phyloP scores from a whole-genome alignment of 2,329 filamentous ascomycete species.

The Neonectria faginata region DNA sequence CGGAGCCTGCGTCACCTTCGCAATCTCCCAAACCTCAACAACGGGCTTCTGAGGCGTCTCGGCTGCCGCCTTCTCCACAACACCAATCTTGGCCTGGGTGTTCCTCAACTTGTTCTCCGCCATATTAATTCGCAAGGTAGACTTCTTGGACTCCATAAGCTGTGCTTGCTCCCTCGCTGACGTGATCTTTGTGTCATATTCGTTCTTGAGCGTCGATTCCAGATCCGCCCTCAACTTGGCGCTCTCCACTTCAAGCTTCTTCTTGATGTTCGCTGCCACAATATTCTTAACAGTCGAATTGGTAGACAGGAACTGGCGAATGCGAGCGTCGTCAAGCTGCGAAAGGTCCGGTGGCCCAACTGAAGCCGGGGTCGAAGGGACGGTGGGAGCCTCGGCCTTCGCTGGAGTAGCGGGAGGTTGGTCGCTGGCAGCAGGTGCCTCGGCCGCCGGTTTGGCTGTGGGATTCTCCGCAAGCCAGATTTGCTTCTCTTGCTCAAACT shows the following conservation, averaged over 20 bases:
- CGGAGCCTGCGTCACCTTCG: conserved; percentile 65
- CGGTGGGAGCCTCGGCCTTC: conserved; percentile 51
- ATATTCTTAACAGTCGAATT: conserved; percentile 70
- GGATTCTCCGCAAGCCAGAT: conserved; percentile 69
- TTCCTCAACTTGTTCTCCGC: conserved; percentile 74
- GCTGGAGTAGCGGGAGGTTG: conserved; percentile 53
- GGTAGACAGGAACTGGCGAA: conserved; percentile 67
- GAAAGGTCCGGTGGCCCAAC: conserved; percentile 56
- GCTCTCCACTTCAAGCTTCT: conserved; percentile 75
- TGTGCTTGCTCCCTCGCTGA: conserved; percentile 73
- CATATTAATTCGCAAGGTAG: conserved; percentile 81
- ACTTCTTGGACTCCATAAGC: conserved; percentile 80
- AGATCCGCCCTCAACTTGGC: conserved; percentile 69
- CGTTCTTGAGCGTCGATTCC: conserved; percentile 60
- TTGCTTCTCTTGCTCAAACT: conserved; percentile 72
- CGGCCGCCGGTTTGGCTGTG: conserved; percentile 41
- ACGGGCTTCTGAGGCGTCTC: conserved; percentile 89
- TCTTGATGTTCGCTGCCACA: conserved; percentile 72
- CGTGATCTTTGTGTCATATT: conserved; percentile 65
- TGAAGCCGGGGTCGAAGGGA: conserved; percentile 53
- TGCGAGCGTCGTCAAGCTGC: conserved; percentile 65
- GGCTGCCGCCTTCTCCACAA: conserved; percentile 84
- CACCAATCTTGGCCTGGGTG: conserved; percentile 77
- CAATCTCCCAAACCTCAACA: conserved; percentile 86
- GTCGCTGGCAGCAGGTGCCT: conserved; percentile 32